Evolutionary conservation across 805 yeast genomes (phyloP).

Genomic region (Metschnikowia peoriensis): DNA sequence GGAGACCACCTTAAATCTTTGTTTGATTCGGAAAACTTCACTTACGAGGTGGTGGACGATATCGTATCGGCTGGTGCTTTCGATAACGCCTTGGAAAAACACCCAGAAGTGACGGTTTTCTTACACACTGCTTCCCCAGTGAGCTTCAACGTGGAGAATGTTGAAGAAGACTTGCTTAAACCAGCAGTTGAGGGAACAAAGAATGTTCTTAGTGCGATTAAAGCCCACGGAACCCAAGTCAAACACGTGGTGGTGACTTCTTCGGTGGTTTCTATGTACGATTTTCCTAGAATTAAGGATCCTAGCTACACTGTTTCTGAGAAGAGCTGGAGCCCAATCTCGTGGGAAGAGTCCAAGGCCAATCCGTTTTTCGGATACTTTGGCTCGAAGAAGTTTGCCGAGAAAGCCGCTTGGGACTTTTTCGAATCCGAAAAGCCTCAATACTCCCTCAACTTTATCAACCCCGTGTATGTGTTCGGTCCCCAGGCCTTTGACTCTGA

Average conservation of each 20-base stretch:
- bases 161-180: too few relatives aligned
- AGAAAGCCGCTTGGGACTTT: conserved; percentile 36
- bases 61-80: too few relatives aligned
- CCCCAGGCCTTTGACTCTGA: conserved; percentile 25
- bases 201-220: conserved; percentile 46
- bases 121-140: too few relatives aligned
- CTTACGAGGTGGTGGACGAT: too few relatives aligned
- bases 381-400: conserved; percentile 55
- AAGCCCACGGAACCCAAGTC: conserved; percentile 23
- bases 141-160: too few relatives aligned
- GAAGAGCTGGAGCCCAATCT: conserved; percentile 16
- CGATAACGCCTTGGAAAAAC: too few relatives aligned
- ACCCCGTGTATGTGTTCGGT: conserved; percentile 22
- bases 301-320: conserved; percentile 13
- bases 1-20: too few relatives aligned
- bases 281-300: conserved; percentile 9
- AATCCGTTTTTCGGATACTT: conserved; percentile 46
- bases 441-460: conserved; percentile 35
- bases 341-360: conserved; percentile 24
- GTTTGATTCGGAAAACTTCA: too few relatives aligned
- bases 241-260: conserved; percentile 47
- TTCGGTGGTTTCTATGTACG: conserved; percentile 51
- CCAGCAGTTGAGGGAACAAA: conserved; percentile 20
- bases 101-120: too few relatives aligned
- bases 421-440: conserved; percentile 24